Evolutionary conservation across 192 early-diverging fungal genomes (phyloP).

Genomic region (Coemansia sp.): DNA sequence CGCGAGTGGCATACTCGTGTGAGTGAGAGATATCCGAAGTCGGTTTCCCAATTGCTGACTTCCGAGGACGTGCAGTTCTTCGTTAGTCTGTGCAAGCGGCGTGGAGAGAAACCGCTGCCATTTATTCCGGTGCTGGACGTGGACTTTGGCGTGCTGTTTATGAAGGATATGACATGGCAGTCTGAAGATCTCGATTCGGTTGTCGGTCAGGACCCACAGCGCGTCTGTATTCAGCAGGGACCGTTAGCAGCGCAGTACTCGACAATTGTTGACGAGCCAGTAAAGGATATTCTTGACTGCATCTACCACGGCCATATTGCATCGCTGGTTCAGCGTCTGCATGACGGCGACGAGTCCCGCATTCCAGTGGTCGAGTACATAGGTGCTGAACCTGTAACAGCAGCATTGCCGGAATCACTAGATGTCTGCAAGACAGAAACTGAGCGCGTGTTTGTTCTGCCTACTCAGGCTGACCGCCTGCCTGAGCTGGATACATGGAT

Average conservation of each 20-base stretch:
- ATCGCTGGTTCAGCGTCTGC: conserved; percentile 69
- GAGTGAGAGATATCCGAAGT: conserved; percentile 5
- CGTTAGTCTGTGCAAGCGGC: conserved; percentile 46
- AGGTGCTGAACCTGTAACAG: conserved; percentile 19
- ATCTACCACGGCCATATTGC: conserved; percentile 81
- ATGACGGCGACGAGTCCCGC: conserved; percentile 56
- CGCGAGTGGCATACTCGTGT: not conserved
- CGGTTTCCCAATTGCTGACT: conserved; percentile 8
- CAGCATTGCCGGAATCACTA: not conserved
- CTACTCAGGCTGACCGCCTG: not conserved
- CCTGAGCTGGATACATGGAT: conserved; percentile 58
- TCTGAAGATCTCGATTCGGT: conserved; percentile 84
- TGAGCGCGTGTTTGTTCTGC: conserved; percentile 10
- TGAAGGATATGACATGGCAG: conserved; percentile 90
- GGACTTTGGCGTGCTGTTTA: conserved; percentile 86
- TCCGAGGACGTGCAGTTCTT: conserved; percentile 43
- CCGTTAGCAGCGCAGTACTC: conserved; percentile 78
- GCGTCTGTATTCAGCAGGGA: conserved; percentile 86
- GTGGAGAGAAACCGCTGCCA: conserved; percentile 83
- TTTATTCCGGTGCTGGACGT: conserved; percentile 86
- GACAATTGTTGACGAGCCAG: conserved; percentile 76
- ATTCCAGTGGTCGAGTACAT: conserved; percentile 84
- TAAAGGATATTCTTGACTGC: conserved; percentile 81
- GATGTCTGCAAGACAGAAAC: not conserved
- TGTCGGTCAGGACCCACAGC: conserved; percentile 77